Evolutionary conservation across 148 eudicot genomes (phyloP).

Genomic region (Mesembryanthemum crystallinum): DNA sequence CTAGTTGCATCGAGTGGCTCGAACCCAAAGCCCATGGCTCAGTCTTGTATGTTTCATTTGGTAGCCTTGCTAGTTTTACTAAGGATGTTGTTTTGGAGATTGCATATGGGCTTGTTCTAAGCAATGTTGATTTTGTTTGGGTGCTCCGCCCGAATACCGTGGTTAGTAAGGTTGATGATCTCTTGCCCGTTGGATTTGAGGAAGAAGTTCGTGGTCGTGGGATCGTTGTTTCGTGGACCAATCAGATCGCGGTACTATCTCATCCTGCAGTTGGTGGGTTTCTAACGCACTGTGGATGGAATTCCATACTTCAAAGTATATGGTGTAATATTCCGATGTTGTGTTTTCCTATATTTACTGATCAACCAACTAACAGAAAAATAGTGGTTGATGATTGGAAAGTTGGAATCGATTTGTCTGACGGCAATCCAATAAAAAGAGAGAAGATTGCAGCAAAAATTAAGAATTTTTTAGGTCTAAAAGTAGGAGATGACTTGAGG

Average conservation of each 20-base stretch:
- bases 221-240: constrained; percentile 60
- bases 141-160: constrained; percentile 51
- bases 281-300: constrained; percentile 79
- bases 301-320: constrained; percentile 61
- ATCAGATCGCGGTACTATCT: constrained; percentile 45
- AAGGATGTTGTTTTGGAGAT: constrained; percentile 42
- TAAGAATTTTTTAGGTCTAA: constrained; percentile 37
- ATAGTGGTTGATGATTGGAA: constrained; percentile 75
- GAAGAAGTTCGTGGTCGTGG: constrained; percentile 43
- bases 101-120: constrained; percentile 53
- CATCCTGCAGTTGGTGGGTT: constrained; percentile 60
- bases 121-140: constrained; percentile 60
- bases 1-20: constrained; percentile 66
- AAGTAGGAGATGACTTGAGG: constrained; percentile 21
- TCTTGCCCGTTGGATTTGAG: constrained; percentile 44
- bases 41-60: constrained; percentile 68
- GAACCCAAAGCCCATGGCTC: constrained; percentile 45
- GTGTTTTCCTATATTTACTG: constrained; percentile 61
- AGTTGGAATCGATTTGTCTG: constrained; percentile 53
- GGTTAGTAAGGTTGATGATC: constrained; percentile 7
- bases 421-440: constrained; percentile 22
- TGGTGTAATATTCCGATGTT: constrained; percentile 60
- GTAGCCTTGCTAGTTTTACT: constrained; percentile 58
- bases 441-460: constrained; percentile 41
- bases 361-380: constrained; percentile 69